Evolutionary conservation across 768 basidiomycete species (phyloP).

Genomic region (Serendipita sp.): DNA sequence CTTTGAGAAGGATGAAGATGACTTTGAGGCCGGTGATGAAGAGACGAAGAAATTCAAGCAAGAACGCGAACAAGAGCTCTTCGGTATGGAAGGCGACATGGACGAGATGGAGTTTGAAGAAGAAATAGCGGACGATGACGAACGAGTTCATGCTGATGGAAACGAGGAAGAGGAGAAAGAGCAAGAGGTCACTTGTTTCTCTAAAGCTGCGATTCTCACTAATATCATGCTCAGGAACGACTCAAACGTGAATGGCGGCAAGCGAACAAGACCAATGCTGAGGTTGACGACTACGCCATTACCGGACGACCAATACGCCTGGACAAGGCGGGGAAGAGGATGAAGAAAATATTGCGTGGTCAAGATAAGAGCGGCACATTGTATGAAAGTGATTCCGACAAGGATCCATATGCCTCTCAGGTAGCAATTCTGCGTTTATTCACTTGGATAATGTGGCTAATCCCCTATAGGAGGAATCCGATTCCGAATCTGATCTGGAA

Average conservation of each 20-base stretch:
- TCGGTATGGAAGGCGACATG: slow-evolving; percentile 7
- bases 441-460: too few relatives aligned
- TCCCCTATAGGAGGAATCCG: background rate
- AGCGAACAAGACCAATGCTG: slow-evolving; percentile 42
- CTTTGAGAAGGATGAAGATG: background rate
- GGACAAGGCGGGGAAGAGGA: background rate
- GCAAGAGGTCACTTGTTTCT: background rate
- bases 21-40: background rate
- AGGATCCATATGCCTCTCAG: background rate
- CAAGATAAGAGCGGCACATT: background rate
- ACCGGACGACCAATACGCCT: background rate
- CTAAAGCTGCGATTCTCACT: background rate
- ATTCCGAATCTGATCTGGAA: slow-evolving; percentile 11
- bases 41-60: slow-evolving; percentile 8
- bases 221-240: slow-evolving; percentile 38
- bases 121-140: slow-evolving; percentile 8
- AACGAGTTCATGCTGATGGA: slow-evolving; percentile 7
- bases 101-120: slow-evolving; percentile 10
- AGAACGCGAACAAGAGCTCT: slow-evolving; percentile 10
- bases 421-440: too few relatives aligned
- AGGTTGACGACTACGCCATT: background rate
- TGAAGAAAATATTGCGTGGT: background rate
- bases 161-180: slow-evolving; percentile 10
- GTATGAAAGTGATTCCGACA: background rate
- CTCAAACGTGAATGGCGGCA: slow-evolving; percentile 65